A percentile compares a stretch with the other conserved stretches of the same genome.
Evolutionary conservation across 1,284 basidiomycete species (phyloP).

Genomic region (Irpex sp.): DNA sequence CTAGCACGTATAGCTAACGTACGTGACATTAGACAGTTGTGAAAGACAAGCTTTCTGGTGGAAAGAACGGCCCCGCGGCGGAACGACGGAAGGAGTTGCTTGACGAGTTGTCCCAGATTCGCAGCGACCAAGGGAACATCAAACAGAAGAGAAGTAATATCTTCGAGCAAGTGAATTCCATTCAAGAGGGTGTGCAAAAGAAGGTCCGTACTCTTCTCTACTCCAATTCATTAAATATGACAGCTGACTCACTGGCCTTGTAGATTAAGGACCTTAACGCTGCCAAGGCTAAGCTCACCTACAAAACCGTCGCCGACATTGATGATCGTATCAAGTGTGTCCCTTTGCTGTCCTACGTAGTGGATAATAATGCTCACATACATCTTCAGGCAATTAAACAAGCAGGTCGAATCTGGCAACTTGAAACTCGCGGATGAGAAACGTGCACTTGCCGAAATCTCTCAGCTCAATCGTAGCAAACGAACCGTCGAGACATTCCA

Average conservation of each 20-base stretch:
- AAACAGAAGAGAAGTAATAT: conserved; percentile 78
- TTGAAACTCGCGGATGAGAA: conserved; percentile 97
- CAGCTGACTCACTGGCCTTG: conserved; percentile 5
- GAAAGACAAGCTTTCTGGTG: conserved; percentile 73
- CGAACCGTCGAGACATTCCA: conserved; percentile 79
- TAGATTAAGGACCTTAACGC: conserved; percentile 90
- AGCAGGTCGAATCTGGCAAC: conserved; percentile 87
- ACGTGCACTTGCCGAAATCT: conserved; percentile 89
- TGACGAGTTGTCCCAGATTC: conserved; percentile 80
- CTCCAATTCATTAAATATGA: conserved; percentile 4
- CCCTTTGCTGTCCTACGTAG: conserved; percentile 10
- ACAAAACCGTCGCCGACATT: conserved; percentile 85
- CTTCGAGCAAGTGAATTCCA: conserved; percentile 77
- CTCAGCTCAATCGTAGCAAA: conserved; percentile 64
- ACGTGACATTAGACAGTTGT: conserved; percentile 56
- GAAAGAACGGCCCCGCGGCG: conserved; percentile 58
- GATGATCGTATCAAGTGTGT: conserved; percentile 82
- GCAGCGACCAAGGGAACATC: conserved; percentile 76
- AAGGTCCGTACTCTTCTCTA: conserved; percentile 52
- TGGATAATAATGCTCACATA: neutral
- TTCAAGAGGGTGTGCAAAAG: conserved; percentile 81
- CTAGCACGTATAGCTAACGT: neutral
- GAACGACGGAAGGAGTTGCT: conserved; percentile 76
- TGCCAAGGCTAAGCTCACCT: conserved; percentile 78
- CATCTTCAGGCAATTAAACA: conserved; percentile 69